Percentiles rank a stretch among this genome's conserved stretches.
Conservation (phyloP, 805 yeast genomes). For the Ogataea methanolica region DNA sequence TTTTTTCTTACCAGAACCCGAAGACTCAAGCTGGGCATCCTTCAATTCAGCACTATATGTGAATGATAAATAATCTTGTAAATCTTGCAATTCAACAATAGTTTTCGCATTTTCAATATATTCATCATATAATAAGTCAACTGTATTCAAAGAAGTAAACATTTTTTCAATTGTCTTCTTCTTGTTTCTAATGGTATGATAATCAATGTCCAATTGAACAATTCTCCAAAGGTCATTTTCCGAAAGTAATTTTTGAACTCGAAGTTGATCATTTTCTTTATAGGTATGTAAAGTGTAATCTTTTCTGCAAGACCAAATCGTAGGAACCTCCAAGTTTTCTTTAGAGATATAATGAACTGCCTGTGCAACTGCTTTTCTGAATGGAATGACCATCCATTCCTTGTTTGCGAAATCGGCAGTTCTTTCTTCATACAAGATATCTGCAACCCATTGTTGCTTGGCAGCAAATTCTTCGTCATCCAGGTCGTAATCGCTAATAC, state of each 20-base stretch:
- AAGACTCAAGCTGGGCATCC: constrained; percentile 29
- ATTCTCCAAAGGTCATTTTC: constrained; percentile 94
- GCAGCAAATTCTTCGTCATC: constrained; percentile 60
- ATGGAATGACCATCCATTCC: constrained; percentile 39
- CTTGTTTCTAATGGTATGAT: constrained; percentile 78
- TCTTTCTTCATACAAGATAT: constrained; percentile 56
- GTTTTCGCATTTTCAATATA: constrained; percentile 52
- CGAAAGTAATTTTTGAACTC: constrained; percentile 48
- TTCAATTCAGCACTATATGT: constrained; percentile 56
- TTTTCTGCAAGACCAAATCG: constrained; percentile 92
- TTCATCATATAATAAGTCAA: constrained; percentile 55
- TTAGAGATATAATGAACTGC: constrained; percentile 67
- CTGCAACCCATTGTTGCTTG: constrained; percentile 82
- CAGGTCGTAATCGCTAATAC: constrained; percentile 64
- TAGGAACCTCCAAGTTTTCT: constrained; percentile 87
- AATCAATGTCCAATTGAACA: constrained; percentile 80
- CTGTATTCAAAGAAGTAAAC: constrained; percentile 46
- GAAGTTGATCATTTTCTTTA: constrained; percentile 35
- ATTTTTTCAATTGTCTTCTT: constrained; percentile 53
- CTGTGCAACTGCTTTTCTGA: constrained; percentile 65
- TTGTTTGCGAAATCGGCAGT: constrained; percentile 34
- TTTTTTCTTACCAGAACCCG: constrained; percentile 28
- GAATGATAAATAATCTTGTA: constrained; percentile 78
- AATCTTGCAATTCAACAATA: constrained; percentile 80
- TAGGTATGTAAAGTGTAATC: constrained; percentile 70